These are phyloP conservation scores for Trichoderma sp. DNA, from an alignment of 2,329 filamentous ascomycete species.

Conservation along the genomic window DNA sequence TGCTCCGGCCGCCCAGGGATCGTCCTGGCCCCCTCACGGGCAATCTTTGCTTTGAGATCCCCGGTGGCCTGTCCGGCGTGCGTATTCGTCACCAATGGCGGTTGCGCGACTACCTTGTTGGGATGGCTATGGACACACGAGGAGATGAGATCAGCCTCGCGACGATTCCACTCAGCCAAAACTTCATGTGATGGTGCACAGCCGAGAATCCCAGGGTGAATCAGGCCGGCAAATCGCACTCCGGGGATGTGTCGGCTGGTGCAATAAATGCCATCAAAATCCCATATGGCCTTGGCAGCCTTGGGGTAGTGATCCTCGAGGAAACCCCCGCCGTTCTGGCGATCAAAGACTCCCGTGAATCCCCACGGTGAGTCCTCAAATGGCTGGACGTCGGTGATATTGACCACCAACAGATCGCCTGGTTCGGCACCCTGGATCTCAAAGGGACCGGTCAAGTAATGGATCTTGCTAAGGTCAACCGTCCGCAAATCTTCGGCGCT, in stretches of 20 bases:
- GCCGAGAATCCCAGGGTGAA: constrained; percentile 89
- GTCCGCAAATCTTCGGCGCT: constrained; percentile 85
- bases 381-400: constrained; percentile 92
- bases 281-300: constrained; percentile 66
- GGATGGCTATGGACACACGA: constrained; percentile 57
- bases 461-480: constrained; percentile 79
- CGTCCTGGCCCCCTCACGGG: constrained; percentile 77
- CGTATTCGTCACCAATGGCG: constrained; percentile 69
- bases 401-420: constrained; percentile 81
- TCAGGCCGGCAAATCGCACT: constrained; percentile 84
- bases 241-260: constrained; percentile 83
- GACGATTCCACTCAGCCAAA: constrained; percentile 78
- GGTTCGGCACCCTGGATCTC: constrained; percentile 82
- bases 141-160: constrained; percentile 78
- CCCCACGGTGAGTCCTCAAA: constrained; percentile 86
- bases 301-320: constrained; percentile 84
- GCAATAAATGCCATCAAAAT: constrained; percentile 66
- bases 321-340: constrained; percentile 83
- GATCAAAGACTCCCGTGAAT: constrained; percentile 81
- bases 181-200: constrained; percentile 81
- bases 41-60: constrained; percentile 66
- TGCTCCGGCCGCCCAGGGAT: constrained; percentile 84
- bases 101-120: constrained; percentile 72
- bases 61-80: constrained; percentile 69
- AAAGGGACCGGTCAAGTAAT: constrained; percentile 89